Conservation (phyloP, 23 red algal species). For the Gracilaria domingensis region DNA sequence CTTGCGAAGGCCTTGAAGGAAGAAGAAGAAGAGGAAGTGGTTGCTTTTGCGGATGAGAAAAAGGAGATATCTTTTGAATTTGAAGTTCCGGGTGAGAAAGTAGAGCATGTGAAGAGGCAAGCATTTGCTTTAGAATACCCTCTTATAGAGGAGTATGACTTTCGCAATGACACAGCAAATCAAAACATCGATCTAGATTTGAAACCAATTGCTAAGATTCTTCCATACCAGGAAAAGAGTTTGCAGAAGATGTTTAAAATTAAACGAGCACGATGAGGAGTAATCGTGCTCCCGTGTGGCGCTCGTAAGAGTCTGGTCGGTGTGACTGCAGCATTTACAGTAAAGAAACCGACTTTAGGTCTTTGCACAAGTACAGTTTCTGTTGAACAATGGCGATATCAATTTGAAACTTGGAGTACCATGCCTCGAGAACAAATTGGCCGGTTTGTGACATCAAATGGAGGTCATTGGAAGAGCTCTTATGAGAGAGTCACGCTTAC, state of each 20-base stretch:
- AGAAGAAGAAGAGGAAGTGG: slow-evolving; percentile 74
- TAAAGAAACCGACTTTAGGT: slow-evolving; percentile 94
- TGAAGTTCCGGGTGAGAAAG: slow-evolving; percentile 78
- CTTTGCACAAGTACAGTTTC: slow-evolving; percentile 98
- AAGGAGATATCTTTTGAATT: slow-evolving; percentile 76
- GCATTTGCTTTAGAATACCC: slow-evolving; percentile 95
- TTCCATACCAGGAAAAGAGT: slow-evolving; percentile 98
- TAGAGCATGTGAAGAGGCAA: slow-evolving; percentile 94
- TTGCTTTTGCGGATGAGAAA: slow-evolving; percentile 14
- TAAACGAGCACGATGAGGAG: slow-evolving; percentile 92
- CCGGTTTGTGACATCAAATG: slow-evolving; percentile 84
- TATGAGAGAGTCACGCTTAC: slow-evolving; percentile 88
- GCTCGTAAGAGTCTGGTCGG: slow-evolving; percentile 98
- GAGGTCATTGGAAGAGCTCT: slow-evolving; percentile 71
- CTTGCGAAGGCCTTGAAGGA: slow-evolving; percentile 81
- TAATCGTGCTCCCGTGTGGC: slow-evolving; percentile 97
- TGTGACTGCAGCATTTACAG: slow-evolving; percentile 95
- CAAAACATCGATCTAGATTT: slow-evolving; percentile 85
- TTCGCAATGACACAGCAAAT: slow-evolving; percentile 91
- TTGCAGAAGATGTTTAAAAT: slow-evolving; percentile 99
- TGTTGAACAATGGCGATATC: slow-evolving; percentile 98
- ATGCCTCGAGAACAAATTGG: slow-evolving; percentile 85
- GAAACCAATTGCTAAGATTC: slow-evolving; percentile 91
- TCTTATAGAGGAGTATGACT: slow-evolving; percentile 99
- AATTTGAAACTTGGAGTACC: slow-evolving; percentile 97